Evolutionary conservation across 164 flowering plant species (phyloP).

Genomic region (Cinnamomum chago): DNA sequence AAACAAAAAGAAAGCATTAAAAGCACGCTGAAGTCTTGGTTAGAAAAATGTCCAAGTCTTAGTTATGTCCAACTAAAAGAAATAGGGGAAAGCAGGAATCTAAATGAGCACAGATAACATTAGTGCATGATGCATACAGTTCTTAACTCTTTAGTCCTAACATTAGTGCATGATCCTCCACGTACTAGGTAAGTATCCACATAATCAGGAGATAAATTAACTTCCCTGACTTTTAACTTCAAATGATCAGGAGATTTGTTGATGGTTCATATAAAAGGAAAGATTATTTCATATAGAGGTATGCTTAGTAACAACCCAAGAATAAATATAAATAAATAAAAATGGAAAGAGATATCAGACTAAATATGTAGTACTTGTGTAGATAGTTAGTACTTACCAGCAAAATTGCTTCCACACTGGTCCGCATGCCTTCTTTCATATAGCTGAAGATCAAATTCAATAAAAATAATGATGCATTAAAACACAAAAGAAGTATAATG

Average conservation of each 20-base stretch:
- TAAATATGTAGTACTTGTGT: background rate
- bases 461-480: background rate
- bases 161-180: too few relatives aligned
- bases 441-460: slow-evolving; percentile 44
- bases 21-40: background rate
- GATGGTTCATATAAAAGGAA: background rate
- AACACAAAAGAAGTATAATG: background rate
- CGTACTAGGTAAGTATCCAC: background rate
- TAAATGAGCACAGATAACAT: too few relatives aligned
- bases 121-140: too few relatives aligned
- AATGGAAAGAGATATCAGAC: background rate
- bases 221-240: background rate
- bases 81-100: too few relatives aligned
- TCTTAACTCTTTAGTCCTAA: too few relatives aligned
- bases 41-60: too few relatives aligned
- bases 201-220: background rate
- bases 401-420: slow-evolving; percentile 95
- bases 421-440: slow-evolving; percentile 98
- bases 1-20: background rate
- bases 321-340: too few relatives aligned
- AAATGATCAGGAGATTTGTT: background rate
- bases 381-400: slow-evolving; percentile 43
- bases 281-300: background rate
- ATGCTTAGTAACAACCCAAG: background rate
- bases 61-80: too few relatives aligned